phyloP scores from a whole-genome alignment of 768 basidiomycete species.

The Tricholoma sp. region DNA sequence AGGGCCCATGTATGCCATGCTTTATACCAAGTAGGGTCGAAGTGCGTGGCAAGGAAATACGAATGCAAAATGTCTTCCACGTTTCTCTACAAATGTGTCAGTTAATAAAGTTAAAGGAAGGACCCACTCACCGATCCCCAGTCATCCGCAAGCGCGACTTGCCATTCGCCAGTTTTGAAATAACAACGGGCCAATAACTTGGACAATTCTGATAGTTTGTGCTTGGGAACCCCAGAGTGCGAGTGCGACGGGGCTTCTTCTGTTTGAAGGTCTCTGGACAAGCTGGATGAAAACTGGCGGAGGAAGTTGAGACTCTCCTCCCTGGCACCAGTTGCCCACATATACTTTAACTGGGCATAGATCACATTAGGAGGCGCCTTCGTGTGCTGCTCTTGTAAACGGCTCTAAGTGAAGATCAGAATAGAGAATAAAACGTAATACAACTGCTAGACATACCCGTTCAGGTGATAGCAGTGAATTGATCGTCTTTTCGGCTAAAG shows the following conservation, averaged over 20 bases:
- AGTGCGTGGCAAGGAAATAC: conserved; percentile 83
- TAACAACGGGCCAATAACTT: conserved; percentile 93
- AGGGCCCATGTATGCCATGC: conserved; percentile 99
- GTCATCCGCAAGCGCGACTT: conserved; percentile 70
- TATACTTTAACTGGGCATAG: conserved; percentile 92
- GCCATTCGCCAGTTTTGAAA: conserved; percentile 96
- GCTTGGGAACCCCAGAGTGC: conserved; percentile 49
- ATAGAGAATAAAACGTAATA: not conserved
- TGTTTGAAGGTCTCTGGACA: conserved; percentile 69
- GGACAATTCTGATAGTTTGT: conserved; percentile 63
- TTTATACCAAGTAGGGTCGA: conserved; percentile 96
- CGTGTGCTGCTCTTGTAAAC: conserved; percentile 42
- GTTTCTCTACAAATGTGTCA: conserved; percentile 50
- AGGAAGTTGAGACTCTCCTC: conserved; percentile 81
- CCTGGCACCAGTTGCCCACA: conserved; percentile 84
- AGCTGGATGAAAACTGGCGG: conserved; percentile 71
- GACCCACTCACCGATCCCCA: conserved; percentile 67
- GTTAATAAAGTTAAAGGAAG: not conserved
- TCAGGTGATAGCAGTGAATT: conserved; percentile 83
- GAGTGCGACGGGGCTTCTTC: conserved; percentile 52
- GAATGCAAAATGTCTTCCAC: conserved; percentile 79
- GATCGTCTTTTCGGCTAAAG: conserved; percentile 95
- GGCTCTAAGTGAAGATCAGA: conserved; percentile 8
- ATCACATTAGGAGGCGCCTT: conserved; percentile 95
- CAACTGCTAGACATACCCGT: conserved; percentile 33